These are phyloP conservation scores for Ehretia macrophylla DNA, from an alignment of 257 asterid genomes.

Conservation along the genomic window DNA sequence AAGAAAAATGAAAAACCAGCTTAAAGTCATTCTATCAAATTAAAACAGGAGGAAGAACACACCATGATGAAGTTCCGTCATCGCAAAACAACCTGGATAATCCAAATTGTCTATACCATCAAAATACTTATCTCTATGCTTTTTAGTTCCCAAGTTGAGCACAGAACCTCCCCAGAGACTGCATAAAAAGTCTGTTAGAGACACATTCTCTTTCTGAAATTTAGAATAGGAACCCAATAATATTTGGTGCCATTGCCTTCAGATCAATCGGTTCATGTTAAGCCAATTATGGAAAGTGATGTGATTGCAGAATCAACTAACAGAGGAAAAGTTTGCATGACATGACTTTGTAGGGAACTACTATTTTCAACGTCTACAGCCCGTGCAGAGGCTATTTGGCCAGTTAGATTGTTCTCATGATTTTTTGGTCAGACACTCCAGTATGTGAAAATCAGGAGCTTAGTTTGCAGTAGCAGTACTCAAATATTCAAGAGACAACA, in stretches of 20 bases:
- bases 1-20: neutral
- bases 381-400: too few relatives aligned
- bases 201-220: too few relatives aligned
- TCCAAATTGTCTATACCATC: conserved; percentile 85
- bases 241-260: too few relatives aligned
- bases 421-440: too few relatives aligned
- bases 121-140: conserved; percentile 80
- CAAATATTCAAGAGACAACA: too few relatives aligned
- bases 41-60: conserved; percentile 22
- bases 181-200: conserved; percentile 16
- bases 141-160: conserved; percentile 90
- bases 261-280: too few relatives aligned
- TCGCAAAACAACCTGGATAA: conserved; percentile 90
- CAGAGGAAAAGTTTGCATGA: neutral
- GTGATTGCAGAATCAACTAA: neutral
- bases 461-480: too few relatives aligned
- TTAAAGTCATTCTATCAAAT: neutral
- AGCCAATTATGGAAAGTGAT: too few relatives aligned
- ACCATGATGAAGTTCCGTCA: conserved; percentile 99
- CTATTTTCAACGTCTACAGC: neutral
- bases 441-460: too few relatives aligned
- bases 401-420: too few relatives aligned
- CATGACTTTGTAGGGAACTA: too few relatives aligned
- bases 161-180: conserved; percentile 99
- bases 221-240: neutral